Evolutionary conservation across 345 rosid species (phyloP), one percentile per base, ranked within the genome.

Genomic region (Clausena lansium): DNA sequence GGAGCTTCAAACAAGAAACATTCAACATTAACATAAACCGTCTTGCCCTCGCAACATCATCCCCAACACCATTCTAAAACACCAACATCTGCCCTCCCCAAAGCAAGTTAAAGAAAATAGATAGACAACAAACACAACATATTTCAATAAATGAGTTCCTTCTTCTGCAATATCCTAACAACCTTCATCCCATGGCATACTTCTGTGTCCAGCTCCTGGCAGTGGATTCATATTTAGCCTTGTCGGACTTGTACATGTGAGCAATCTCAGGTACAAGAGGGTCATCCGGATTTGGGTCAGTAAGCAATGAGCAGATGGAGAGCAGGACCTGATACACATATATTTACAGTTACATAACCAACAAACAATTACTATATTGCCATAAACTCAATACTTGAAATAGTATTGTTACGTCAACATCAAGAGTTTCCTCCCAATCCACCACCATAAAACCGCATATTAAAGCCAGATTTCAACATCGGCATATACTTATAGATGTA

Each of bases 171-270:
- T 41, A 52, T 24, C 57, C 38, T n/a, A 45, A 25, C n/a, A 38
- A 28, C 50, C 36, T 27, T 81, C 81, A 85, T 4, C 86, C 88
- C 86, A 85, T 85, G 62, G 86, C 84, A 83, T 83, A 85, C 81
- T 81, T 85, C 81, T 83, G 88, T 9, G 88, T 78, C 88, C 88
- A 83, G 81, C 88, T 83, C 39, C 88, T 81, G 38, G 85, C 85
- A 22, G 81, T 85, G 30, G 88, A 50, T 78, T 85, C 86, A 41
- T 85, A 82, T 73, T 83, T 85, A 32, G 81, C 69, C 33, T 81
- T 78, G 62, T 85, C 88, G 2, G 85, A 71, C 84, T 85, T 85
- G 39, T 83, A 85, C 88, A 80, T 85, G 71, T 85, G 88, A 22
- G 88, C 88, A n/a, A 85, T 81, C 78, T 85, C 84, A 1, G 83